Percentiles rank a stretch among this genome's conserved stretches.
phyloP scores from a whole-genome alignment of 2,329 filamentous ascomycete species.

The Cladosporium sp. region DNA sequence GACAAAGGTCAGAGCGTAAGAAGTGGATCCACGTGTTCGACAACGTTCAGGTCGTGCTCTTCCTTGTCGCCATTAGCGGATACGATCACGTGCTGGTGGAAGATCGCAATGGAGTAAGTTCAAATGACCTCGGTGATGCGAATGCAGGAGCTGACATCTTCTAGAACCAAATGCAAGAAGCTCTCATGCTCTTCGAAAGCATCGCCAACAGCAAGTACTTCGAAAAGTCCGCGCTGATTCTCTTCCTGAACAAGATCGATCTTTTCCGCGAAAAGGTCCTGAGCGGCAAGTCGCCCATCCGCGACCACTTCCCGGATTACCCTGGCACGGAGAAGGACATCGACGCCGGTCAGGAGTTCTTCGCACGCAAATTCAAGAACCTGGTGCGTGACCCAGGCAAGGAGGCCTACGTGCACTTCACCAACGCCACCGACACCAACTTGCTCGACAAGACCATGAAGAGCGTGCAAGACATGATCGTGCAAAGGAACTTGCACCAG shows the following conservation, averaged over 20 bases:
- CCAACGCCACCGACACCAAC: constrained; percentile 50
- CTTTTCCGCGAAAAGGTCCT: constrained; percentile 49
- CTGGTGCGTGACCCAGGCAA: constrained; percentile 48
- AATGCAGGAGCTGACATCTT: background rate
- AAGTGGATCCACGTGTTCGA: constrained; percentile 98
- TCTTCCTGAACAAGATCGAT: constrained; percentile 53
- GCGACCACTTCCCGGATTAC: constrained; percentile 49
- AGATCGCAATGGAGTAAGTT: constrained; percentile 86
- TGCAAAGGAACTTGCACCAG: constrained; percentile 49
- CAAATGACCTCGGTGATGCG: background rate
- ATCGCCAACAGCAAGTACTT: constrained; percentile 52
- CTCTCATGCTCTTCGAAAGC: constrained; percentile 50
- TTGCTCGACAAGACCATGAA: constrained; percentile 50
- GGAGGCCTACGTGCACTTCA: constrained; percentile 51
- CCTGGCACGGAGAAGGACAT: constrained; percentile 41
- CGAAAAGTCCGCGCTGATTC: constrained; percentile 47
- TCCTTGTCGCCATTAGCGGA: constrained; percentile 90
- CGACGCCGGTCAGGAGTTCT: constrained; percentile 47
- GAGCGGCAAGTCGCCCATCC: constrained; percentile 44
- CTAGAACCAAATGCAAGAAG: constrained; percentile 54
- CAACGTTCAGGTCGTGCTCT: constrained; percentile 86
- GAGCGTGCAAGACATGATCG: constrained; percentile 52
- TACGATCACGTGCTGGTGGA: constrained; percentile 96
- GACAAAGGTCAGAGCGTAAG: constrained; percentile 87
- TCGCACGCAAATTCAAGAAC: constrained; percentile 49